Evolutionary conservation across 139 green algal genomes (phyloP).

Genomic region (Chlorokybus atmophyticus): DNA sequence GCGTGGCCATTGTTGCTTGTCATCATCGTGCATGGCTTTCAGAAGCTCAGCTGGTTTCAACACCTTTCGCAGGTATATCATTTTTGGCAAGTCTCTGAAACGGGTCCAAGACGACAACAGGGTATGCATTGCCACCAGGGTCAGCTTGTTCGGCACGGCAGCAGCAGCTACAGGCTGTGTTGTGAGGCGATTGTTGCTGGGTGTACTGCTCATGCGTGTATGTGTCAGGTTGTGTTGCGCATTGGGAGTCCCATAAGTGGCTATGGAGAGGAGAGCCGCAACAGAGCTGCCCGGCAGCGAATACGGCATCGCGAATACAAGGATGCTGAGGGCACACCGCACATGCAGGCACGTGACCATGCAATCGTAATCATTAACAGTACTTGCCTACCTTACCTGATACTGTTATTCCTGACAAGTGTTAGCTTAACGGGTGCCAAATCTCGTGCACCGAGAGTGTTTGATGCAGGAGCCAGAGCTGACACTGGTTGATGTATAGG

Average conservation of each 20-base stretch:
- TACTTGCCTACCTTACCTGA: not conserved
- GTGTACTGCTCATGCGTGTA: not conserved
- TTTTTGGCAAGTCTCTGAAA: constrained; percentile 72
- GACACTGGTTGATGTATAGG: constrained; percentile 1
- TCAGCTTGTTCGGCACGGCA: not conserved
- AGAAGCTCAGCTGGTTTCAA: not conserved
- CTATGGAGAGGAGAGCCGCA: constrained; percentile 64
- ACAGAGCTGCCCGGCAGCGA: constrained; percentile 68
- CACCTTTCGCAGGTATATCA: constrained; percentile 39
- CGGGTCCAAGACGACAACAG: constrained; percentile 55
- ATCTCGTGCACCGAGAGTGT: not conserved
- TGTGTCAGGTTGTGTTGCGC: constrained; percentile 12
- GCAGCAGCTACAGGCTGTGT: not conserved
- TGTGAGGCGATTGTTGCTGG: not conserved
- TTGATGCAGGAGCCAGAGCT: not conserved
- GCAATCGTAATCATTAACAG: not conserved
- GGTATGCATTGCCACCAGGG: constrained; percentile 3
- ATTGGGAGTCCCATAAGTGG: constrained; percentile 31
- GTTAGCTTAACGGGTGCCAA: not conserved
- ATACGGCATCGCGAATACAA: constrained; percentile 78
- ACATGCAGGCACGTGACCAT: constrained; percentile 49
- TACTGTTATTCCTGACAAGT: not conserved
- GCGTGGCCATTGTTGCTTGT: too few relatives aligned
- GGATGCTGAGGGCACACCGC: constrained; percentile 63
- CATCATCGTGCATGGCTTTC: too few relatives aligned